Evolutionary conservation across 805 yeast species (phyloP).

Genomic region (Kluyveromyces dobzhanskii): DNA sequence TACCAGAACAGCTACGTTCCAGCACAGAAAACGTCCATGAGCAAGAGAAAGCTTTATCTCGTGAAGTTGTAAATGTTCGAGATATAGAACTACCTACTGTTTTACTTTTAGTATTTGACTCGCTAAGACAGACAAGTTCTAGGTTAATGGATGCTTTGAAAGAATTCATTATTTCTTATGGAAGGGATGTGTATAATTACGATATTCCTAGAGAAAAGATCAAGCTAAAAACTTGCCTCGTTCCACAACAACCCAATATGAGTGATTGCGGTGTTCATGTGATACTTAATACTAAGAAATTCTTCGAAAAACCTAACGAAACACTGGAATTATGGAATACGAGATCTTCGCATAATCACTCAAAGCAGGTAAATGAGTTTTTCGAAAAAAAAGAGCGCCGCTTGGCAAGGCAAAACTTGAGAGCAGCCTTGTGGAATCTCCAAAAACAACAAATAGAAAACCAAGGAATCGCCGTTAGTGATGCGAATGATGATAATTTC

Average conservation of each 20-base stretch:
- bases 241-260: constrained; percentile 79
- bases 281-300: constrained; percentile 58
- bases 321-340: constrained; percentile 45
- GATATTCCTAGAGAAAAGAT: constrained; percentile 41
- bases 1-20: no score
- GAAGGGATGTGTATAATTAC: constrained; percentile 50
- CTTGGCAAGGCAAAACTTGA: constrained; percentile 20
- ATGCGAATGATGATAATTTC: constrained; percentile 2
- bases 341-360: constrained; percentile 13
- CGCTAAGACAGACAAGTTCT: constrained; percentile 52
- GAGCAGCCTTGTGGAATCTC: constrained; percentile 16
- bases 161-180: constrained; percentile 56
- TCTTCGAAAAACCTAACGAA: constrained; percentile 40
- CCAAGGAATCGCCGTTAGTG: background rate
- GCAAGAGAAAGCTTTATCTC: no score
- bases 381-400: constrained; percentile 22
- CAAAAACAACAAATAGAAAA: constrained; percentile 15
- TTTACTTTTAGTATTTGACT: constrained; percentile 62
- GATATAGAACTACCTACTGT: constrained; percentile 15
- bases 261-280: constrained; percentile 95
- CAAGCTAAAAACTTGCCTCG: constrained; percentile 40
- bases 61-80: no score
- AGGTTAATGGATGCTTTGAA: constrained; percentile 46
- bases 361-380: constrained; percentile 16
- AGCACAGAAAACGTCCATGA: no score